A percentile compares a stretch with the other conserved stretches of the same genome.
phyloP scores from a whole-genome alignment of 2,329 filamentous ascomycete species.

The Pestalotiopsis sp. region DNA sequence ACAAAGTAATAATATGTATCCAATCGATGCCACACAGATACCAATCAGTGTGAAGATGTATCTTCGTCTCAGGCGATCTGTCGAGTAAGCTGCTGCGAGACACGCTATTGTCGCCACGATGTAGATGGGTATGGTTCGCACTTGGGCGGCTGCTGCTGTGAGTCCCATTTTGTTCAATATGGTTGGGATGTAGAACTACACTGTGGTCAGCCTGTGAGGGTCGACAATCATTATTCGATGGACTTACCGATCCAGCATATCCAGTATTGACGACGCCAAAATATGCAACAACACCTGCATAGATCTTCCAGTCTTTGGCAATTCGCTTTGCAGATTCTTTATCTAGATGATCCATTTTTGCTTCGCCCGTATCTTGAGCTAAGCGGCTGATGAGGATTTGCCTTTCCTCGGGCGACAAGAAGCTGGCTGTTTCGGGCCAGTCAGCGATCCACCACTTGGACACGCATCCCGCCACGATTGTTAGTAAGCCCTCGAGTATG shows the following conservation, averaged over 20 bases:
- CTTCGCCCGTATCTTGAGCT: constrained; percentile 40
- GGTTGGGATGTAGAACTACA: constrained; percentile 35
- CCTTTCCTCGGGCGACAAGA: constrained; percentile 45
- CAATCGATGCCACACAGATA: constrained; percentile 48
- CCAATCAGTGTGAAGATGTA: constrained; percentile 55
- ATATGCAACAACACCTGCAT: constrained; percentile 36
- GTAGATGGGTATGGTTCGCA: constrained; percentile 38
- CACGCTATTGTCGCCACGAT: constrained; percentile 32
- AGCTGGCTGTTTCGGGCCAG: constrained; percentile 35
- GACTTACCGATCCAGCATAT: constrained; percentile 34
- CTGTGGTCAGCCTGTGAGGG: neutral
- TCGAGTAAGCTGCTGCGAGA: constrained; percentile 39
- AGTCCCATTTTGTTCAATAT: constrained; percentile 38
- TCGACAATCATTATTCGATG: neutral
- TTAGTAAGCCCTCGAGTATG: constrained; percentile 47
- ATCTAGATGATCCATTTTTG: constrained; percentile 53
- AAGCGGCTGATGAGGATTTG: constrained; percentile 34
- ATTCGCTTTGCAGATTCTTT: constrained; percentile 46
- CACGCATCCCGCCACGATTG: constrained; percentile 39
- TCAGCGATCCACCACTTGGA: constrained; percentile 46
- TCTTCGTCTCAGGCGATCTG: constrained; percentile 51
- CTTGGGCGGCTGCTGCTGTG: constrained; percentile 32
- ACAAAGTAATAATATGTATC: constrained; percentile 55
- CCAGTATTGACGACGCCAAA: constrained; percentile 44
- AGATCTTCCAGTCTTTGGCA: constrained; percentile 47